phyloP scores from a whole-genome alignment of 495 filamentous ascomycete species.

The Penicillium riverlandense region DNA sequence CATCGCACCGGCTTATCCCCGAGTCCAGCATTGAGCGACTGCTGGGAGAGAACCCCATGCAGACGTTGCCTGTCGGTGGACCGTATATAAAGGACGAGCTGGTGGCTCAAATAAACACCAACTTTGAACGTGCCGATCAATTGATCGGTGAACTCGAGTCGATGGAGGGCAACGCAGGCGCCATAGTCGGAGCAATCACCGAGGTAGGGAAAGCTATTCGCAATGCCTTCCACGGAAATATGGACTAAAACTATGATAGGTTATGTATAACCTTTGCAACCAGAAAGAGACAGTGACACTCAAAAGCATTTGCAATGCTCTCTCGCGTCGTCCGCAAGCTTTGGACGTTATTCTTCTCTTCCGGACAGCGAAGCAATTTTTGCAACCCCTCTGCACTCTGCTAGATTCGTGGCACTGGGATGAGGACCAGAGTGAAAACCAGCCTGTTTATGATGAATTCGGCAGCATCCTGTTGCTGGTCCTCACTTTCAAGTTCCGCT shows the following conservation, averaged over 20 bases:
- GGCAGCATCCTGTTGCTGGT: conserved; percentile 80
- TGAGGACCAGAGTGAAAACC: conserved; percentile 88
- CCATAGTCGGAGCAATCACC: conserved; percentile 73
- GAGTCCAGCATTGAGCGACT: conserved; percentile 72
- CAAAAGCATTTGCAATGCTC: conserved; percentile 71
- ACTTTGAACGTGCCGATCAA: conserved; percentile 64
- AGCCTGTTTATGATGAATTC: conserved; percentile 96
- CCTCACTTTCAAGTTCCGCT: conserved; percentile 76
- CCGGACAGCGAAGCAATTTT: conserved; percentile 62
- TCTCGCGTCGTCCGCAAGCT: conserved; percentile 69
- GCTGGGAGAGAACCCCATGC: conserved; percentile 79
- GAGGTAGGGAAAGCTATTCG: conserved; percentile 46
- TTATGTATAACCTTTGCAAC: conserved; percentile 69
- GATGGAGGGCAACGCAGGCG: conserved; percentile 93
- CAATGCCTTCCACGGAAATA: no score
- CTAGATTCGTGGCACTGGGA: conserved; percentile 90
- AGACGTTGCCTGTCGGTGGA: conserved; percentile 66
- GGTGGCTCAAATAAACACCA: conserved; percentile 62
- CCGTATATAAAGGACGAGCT: conserved; percentile 72
- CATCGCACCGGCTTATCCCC: conserved; percentile 72
- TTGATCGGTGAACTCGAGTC: conserved; percentile 75
- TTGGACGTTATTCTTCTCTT: conserved; percentile 86
- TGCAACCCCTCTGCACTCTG: conserved; percentile 77
- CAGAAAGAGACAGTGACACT: conserved; percentile 88
- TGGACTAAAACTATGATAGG: conserved; percentile 35